Conservation (phyloP, 2,329 filamentous ascomycete genomes). For the Geosmithia flava region DNA sequence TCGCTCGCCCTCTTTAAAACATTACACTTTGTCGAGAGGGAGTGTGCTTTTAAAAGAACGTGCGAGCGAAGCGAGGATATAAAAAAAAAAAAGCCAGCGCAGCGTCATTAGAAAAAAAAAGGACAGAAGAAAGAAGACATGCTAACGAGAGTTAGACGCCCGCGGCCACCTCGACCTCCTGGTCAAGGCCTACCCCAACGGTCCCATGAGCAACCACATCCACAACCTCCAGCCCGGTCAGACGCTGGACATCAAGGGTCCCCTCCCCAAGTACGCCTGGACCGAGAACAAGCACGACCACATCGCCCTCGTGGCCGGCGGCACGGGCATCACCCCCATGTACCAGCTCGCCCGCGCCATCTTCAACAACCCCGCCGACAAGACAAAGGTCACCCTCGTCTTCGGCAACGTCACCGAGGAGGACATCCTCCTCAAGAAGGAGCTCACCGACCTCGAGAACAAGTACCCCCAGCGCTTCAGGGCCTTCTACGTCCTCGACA, state of each 20-base stretch:
- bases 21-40: no score
- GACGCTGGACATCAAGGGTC: constrained; percentile 83
- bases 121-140: no score
- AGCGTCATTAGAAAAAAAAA: no score
- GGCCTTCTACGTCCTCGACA: constrained; percentile 87
- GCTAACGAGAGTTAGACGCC: constrained; percentile 35
- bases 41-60: no score
- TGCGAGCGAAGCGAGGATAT: no score
- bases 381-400: constrained; percentile 93
- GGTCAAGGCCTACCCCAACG: constrained; percentile 82
- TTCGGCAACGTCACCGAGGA: constrained; percentile 85
- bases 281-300: constrained; percentile 84
- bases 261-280: constrained; percentile 90
- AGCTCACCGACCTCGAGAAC: constrained; percentile 82
- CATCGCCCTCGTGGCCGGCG: constrained; percentile 78
- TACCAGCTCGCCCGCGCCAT: constrained; percentile 86
- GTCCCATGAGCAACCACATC: constrained; percentile 84
- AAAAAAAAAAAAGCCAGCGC: no score
- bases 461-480: constrained; percentile 91
- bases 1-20: no score
- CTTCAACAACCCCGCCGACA: constrained; percentile 92
- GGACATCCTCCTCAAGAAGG: constrained; percentile 81
- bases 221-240: constrained; percentile 75
- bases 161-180: constrained; percentile 78
- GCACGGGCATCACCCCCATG: constrained; percentile 96